Evolutionary conservation across 495 filamentous ascomycete species (phyloP).

Genomic region (Cercophora newfieldiana): DNA sequence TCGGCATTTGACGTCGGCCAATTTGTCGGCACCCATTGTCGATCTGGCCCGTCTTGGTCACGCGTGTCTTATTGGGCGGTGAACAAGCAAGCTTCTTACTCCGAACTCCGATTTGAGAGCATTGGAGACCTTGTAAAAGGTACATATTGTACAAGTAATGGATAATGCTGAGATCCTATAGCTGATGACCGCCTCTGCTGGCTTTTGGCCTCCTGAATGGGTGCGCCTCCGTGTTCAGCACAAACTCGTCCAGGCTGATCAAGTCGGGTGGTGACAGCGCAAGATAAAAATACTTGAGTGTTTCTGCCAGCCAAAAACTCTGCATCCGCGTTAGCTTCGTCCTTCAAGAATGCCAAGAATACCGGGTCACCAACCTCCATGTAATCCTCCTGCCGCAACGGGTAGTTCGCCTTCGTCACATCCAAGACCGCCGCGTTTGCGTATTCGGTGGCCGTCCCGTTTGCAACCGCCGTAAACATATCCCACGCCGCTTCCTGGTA

Average conservation of each 20-base stretch:
- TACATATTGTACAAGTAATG: neutral
- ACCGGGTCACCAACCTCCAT: slow-evolving; percentile 41
- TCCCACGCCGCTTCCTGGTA: slow-evolving; percentile 69
- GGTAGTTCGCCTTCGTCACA: slow-evolving; percentile 42
- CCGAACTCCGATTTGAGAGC: neutral
- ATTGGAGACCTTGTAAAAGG: neutral
- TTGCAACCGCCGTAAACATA: slow-evolving; percentile 68
- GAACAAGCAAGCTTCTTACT: neutral
- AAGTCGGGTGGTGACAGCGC: slow-evolving; percentile 67
- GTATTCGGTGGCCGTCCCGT: slow-evolving; percentile 57
- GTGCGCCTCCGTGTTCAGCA: slow-evolving; percentile 61
- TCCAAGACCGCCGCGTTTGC: slow-evolving; percentile 65
- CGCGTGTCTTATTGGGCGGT: neutral
- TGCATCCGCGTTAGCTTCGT: slow-evolving; percentile 20
- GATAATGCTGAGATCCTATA: neutral
- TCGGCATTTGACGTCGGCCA: slow-evolving; percentile 10
- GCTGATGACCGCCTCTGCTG: neutral
- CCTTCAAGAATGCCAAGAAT: neutral
- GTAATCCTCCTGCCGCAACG: slow-evolving; percentile 40
- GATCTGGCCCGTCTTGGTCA: neutral
- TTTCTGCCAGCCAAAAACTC: slow-evolving; percentile 55
- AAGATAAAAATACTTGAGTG: slow-evolving; percentile 77
- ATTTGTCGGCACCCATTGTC: neutral
- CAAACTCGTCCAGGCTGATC: slow-evolving; percentile 73
- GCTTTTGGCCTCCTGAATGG: slow-evolving; percentile 44